Percentiles rank a stretch among this genome's conserved stretches.
These are phyloP conservation scores for Pichiaceae sp. DNA, from an alignment of 1,139 yeast genomes.

Conservation along the genomic window DNA sequence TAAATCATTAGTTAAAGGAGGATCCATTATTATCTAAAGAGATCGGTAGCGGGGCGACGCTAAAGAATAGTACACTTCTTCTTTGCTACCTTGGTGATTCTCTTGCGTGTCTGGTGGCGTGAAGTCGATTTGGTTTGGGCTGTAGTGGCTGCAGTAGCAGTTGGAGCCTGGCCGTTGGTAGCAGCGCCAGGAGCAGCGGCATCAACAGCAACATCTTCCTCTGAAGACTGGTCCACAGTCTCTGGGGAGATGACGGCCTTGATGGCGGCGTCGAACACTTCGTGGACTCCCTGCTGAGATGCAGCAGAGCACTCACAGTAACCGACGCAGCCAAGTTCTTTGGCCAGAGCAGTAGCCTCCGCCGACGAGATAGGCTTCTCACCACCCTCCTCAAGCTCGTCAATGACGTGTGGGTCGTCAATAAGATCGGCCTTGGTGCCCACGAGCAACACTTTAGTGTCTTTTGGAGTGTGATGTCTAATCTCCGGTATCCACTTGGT, in stretches of 20 bases:
- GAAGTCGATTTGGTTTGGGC: not conserved
- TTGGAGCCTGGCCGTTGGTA: conserved; percentile 5
- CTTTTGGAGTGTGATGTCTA: conserved; percentile 73
- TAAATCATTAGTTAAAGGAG: not conserved
- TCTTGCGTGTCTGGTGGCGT: conserved; percentile 6
- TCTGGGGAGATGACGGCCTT: conserved; percentile 62
- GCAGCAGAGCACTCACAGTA: conserved; percentile 93
- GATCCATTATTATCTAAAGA: not conserved
- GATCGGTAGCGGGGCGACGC: not conserved
- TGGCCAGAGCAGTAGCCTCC: conserved; percentile 63
- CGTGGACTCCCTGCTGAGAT: conserved; percentile 77
- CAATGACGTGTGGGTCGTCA: conserved; percentile 71
- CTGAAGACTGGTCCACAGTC: conserved; percentile 8
- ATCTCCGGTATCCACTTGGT: conserved; percentile 84
- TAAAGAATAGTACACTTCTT: conserved; percentile 38
- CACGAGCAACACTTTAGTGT: conserved; percentile 65
- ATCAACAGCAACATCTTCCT: conserved; percentile 26
- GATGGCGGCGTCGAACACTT: conserved; percentile 76
- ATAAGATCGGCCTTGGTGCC: conserved; percentile 86
- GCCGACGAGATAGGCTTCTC: conserved; percentile 51
- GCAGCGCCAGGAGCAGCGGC: conserved; percentile 9
- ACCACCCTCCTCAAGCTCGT: conserved; percentile 58
- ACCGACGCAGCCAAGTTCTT: conserved; percentile 63
- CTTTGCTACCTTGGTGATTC: conserved; percentile 29
- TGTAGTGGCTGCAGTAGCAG: not conserved